phyloP scores from a whole-genome alignment of 2,329 filamentous ascomycete genomes.

The Aspergillus novoparasiticus region DNA sequence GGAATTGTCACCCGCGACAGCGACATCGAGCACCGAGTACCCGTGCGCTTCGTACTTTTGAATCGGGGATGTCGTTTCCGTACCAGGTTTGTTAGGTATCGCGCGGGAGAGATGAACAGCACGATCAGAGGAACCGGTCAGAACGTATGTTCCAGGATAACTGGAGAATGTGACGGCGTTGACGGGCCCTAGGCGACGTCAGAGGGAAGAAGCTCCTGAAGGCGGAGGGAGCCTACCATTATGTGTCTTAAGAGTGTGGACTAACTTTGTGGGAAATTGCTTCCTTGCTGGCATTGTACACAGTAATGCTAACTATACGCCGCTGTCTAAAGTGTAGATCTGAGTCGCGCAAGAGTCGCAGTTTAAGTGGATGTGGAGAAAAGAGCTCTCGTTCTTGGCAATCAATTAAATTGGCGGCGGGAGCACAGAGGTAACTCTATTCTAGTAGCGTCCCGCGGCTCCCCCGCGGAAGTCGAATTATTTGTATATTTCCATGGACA shows the following conservation, averaged over 20 bases:
- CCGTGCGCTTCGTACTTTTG: conserved; percentile 89
- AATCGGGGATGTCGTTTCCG: conserved; percentile 61
- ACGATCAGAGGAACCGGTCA: conserved; percentile 85
- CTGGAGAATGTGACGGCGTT: conserved; percentile 74
- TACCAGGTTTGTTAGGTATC: conserved; percentile 43
- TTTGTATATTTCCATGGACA: conserved; percentile 10
- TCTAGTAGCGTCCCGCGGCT: not conserved
- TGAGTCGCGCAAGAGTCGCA: not conserved
- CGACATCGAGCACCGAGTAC: conserved; percentile 84
- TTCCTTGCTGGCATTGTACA: conserved; percentile 31
- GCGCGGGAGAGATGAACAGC: conserved; percentile 81
- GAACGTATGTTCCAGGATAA: conserved; percentile 72
- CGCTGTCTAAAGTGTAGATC: not conserved
- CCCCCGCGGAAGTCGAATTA: not conserved
- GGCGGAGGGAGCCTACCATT: conserved; percentile 34
- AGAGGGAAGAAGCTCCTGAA: not conserved
- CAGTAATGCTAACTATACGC: not conserved
- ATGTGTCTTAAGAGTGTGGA: conserved; percentile 50
- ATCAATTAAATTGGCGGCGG: not conserved
- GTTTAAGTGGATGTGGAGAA: not conserved
- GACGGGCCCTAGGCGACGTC: conserved; percentile 59
- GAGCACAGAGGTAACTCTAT: not conserved
- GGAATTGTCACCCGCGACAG: conserved; percentile 73
- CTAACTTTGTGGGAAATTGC: conserved; percentile 40
- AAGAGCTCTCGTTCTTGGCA: not conserved